Evolutionary conservation across 345 rosid species (phyloP).

Genomic region (Acer campestre): DNA sequence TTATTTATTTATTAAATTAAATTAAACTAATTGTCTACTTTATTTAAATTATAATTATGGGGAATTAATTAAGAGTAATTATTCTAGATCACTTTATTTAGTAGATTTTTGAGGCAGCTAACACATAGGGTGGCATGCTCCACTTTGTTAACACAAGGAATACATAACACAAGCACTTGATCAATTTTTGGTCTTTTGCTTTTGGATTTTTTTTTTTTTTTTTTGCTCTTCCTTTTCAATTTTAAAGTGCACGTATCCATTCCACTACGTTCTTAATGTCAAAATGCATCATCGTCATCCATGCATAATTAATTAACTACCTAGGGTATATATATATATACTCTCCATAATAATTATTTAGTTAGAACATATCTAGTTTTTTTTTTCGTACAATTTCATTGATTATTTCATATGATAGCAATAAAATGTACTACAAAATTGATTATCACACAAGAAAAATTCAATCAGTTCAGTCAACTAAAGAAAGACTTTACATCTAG

Average conservation of each 20-base stretch:
- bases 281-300: not conserved
- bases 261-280: slow-evolving; percentile 9
- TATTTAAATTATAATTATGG: not conserved
- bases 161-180: not conserved
- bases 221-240: not conserved
- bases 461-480: too few relatives aligned
- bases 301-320: slow-evolving; percentile 3
- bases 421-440: too few relatives aligned
- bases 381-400: too few relatives aligned
- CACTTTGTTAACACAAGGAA: slow-evolving; percentile 38
- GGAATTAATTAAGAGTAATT: not conserved
- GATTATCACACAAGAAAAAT: too few relatives aligned
- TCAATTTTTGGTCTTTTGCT: slow-evolving; percentile 15
- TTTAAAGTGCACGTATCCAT: slow-evolving; percentile 15
- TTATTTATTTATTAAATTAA: slow-evolving; percentile 1
- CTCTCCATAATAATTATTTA: too few relatives aligned
- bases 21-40: not conserved
- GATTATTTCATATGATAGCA: too few relatives aligned
- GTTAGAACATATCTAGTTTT: too few relatives aligned
- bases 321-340: not conserved
- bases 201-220: too few relatives aligned
- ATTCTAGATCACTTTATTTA: not conserved
- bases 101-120: slow-evolving; percentile 28
- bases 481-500: too few relatives aligned
- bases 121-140: slow-evolving; percentile 47